These are phyloP conservation scores for Talaromyces sp. DNA, from an alignment of 2,329 filamentous ascomycete genomes.

Conservation along the genomic window DNA sequence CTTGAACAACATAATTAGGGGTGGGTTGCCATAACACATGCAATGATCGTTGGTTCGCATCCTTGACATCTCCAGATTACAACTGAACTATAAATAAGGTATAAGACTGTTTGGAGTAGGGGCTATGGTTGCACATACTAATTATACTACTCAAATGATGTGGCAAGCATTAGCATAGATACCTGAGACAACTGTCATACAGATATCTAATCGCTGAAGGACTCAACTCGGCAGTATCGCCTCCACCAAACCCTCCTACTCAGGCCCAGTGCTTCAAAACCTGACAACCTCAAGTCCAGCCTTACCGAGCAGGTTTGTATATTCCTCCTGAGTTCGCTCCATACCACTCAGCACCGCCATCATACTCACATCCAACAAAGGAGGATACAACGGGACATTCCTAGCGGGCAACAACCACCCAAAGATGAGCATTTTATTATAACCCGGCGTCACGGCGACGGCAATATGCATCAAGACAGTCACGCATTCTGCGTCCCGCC, in stretches of 20 bases:
- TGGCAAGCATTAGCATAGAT: too few species aligned
- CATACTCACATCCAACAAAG: neutral
- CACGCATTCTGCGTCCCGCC: neutral
- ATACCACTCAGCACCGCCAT: neutral
- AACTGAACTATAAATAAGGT: too few species aligned
- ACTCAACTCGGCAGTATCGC: neutral
- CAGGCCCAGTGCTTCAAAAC: neutral
- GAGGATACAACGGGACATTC: neutral
- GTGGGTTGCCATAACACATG: neutral
- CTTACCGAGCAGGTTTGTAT: neutral
- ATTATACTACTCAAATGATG: too few species aligned
- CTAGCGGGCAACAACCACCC: neutral
- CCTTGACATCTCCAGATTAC: too few species aligned
- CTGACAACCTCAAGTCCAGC: neutral
- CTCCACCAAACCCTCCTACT: neutral
- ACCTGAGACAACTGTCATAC: too few species aligned
- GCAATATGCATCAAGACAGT: neutral
- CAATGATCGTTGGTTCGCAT: too few species aligned
- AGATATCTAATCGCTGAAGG: neutral
- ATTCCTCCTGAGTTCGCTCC: neutral
- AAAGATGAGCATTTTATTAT: neutral
- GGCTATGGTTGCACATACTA: too few species aligned
- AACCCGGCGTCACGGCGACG: neutral
- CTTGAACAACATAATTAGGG: neutral
- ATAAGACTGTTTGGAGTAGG: too few species aligned